phyloP scores from a whole-genome alignment of 2,329 filamentous ascomycete genomes.

The Metarhizium humberi region DNA sequence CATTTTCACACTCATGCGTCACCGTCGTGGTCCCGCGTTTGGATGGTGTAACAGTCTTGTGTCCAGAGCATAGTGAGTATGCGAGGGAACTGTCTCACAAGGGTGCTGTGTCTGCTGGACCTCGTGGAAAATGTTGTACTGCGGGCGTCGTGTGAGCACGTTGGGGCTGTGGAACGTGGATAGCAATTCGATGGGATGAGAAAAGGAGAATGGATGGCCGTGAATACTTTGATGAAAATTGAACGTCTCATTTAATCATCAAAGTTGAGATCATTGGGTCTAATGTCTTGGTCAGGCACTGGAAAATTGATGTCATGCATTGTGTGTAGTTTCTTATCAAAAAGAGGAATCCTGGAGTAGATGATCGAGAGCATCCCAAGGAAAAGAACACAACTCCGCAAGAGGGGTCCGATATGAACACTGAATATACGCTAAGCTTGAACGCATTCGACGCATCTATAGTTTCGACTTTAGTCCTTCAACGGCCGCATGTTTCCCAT shows the following conservation, averaged over 20 bases:
- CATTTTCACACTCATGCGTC: neutral
- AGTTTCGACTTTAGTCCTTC: constrained; percentile 48
- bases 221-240: neutral
- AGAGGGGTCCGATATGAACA: neutral
- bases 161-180: neutral
- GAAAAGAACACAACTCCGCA: neutral
- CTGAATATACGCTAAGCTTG: no score
- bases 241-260: no score
- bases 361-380: neutral
- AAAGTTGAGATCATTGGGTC: no score
- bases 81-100: neutral
- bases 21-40: neutral
- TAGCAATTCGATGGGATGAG: neutral
- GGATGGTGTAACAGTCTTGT: neutral
- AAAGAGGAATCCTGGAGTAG: neutral
- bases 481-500: constrained; percentile 30
- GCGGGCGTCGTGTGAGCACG: neutral
- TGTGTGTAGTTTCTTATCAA: neutral
- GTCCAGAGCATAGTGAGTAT: neutral
- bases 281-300: no score
- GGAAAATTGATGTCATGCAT: no score
- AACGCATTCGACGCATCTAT: constrained; percentile 15
- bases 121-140: neutral
- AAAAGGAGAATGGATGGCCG: neutral
- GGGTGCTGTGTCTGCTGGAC: neutral